Conservation (phyloP, 495 filamentous ascomycete species). For the Rusavskia elegans region DNA sequence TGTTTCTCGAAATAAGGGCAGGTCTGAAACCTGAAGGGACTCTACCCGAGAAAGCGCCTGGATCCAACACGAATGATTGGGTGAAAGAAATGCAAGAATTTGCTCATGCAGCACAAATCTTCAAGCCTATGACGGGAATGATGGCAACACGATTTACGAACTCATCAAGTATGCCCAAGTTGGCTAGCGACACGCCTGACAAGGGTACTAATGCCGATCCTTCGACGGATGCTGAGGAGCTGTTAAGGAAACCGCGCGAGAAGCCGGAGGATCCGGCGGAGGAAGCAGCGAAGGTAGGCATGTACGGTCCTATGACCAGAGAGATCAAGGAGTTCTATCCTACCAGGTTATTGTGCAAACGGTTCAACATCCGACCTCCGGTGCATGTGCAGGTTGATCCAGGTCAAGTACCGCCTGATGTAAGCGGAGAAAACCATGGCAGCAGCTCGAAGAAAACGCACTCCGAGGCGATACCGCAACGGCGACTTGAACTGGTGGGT, state of each 20-base stretch:
- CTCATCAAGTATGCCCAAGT: slow-evolving; percentile 22
- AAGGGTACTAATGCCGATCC: slow-evolving; percentile 12
- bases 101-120: slow-evolving; percentile 72
- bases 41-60: slow-evolving; percentile 41
- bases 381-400: slow-evolving; percentile 51
- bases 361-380: slow-evolving; percentile 73
- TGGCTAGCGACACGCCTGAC: slow-evolving; percentile 27
- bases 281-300: slow-evolving; percentile 75
- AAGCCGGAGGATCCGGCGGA: slow-evolving; percentile 68
- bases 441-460: slow-evolving; percentile 1
- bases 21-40: slow-evolving; percentile 34
- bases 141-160: slow-evolving; percentile 91
- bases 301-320: slow-evolving; percentile 84
- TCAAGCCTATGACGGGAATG: slow-evolving; percentile 76
- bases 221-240: slow-evolving; percentile 12
- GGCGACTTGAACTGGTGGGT: slow-evolving; percentile 23
- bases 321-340: slow-evolving; percentile 60
- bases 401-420: slow-evolving; percentile 16
- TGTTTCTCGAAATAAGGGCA: slow-evolving; percentile 66
- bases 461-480: slow-evolving; percentile 12
- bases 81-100: slow-evolving; percentile 74
- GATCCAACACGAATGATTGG: slow-evolving; percentile 56
- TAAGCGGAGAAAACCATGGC: slow-evolving; percentile 11
- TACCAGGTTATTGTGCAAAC: slow-evolving; percentile 72
- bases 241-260: slow-evolving; percentile 38